Conservation (phyloP, 108 stramenopile species). For the Skeletonema tropicum region DNA sequence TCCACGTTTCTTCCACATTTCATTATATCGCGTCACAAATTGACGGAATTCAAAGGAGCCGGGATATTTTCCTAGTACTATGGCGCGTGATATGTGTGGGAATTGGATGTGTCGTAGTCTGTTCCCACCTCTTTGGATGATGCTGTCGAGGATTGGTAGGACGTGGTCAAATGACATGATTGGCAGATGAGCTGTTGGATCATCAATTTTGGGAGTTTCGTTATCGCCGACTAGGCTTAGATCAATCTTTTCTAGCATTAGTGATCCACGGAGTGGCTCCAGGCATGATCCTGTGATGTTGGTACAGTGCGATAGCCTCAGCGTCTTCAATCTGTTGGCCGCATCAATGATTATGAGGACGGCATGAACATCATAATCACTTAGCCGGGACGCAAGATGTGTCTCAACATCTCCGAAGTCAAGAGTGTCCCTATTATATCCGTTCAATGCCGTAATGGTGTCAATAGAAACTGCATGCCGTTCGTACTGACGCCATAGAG, state of each 20-base stretch:
- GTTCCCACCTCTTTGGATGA: neutral
- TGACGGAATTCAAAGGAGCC: neutral
- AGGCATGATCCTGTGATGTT: constrained; percentile 18
- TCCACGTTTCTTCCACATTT: neutral
- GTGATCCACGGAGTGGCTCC: constrained; percentile 29
- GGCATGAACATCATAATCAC: constrained; percentile 5
- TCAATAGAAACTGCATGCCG: neutral
- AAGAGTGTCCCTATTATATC: constrained; percentile 3
- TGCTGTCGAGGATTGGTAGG: neutral
- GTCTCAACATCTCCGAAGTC: constrained; percentile 17
- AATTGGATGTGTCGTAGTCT: neutral
- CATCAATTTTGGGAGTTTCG: neutral
- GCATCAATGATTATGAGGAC: constrained; percentile 14
- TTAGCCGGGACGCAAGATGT: neutral
- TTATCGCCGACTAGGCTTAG: constrained; percentile 10
- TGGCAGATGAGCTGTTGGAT: neutral
- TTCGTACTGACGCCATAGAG: neutral
- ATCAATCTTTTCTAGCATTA: constrained; percentile 20
- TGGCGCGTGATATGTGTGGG: neutral
- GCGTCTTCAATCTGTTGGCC: neutral
- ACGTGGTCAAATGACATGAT: neutral
- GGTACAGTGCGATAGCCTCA: constrained; percentile 8
- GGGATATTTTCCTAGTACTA: neutral
- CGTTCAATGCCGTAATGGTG: neutral
- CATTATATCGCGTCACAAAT: neutral